Base-by-base conservation (phyloP, 805 yeast species). In the Candida qinlingensis region DNA sequence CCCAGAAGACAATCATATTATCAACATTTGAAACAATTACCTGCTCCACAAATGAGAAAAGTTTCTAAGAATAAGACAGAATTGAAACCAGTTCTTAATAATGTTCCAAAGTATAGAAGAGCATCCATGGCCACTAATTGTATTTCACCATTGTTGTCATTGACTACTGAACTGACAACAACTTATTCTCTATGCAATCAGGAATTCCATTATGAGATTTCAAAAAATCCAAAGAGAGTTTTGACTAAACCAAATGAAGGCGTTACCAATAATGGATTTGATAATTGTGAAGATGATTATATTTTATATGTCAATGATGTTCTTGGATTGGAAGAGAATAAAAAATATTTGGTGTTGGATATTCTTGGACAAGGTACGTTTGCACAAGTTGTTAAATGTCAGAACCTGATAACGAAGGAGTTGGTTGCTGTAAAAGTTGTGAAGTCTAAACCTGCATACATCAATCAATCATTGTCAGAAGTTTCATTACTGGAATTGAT, bases 341-440 rank as follows among this genome's bases (percentile, higher is more conserved):
- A 91, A 47, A 86, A 87, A 62, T 92, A 91, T 63, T 74, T 94
- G 60, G 97, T 94, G 5, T 70, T 94, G 49, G 98, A 92, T 65
- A 75, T 94, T 12, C 68, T 94, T 39, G 99, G 99, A 1, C 92
- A 91, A 53, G 99, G 99, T 3, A 91, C 99, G 1, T 94, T 94
- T 73, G 99, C 99, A 8, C 98, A 94, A 69, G 99, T 94, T 42
- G 95, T 91, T 39, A 94, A 92, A 68, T 92, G 97, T 68, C 96
- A 88, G 64, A 79, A 82, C 57, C 54, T 73, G 53, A 68, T 66
- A 42, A 62, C 64, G 1, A 94, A 89, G 62, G 92, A 88, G 53
- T 79, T 92, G 25, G 87, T 91, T 28, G 99, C 99, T 1, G 95
- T 94, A 36, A 94, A 94, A 67, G 95, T 94, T 40, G 87, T 94